Conservation (phyloP, 2,329 filamentous ascomycete genomes). For the Myotisia sp. region DNA sequence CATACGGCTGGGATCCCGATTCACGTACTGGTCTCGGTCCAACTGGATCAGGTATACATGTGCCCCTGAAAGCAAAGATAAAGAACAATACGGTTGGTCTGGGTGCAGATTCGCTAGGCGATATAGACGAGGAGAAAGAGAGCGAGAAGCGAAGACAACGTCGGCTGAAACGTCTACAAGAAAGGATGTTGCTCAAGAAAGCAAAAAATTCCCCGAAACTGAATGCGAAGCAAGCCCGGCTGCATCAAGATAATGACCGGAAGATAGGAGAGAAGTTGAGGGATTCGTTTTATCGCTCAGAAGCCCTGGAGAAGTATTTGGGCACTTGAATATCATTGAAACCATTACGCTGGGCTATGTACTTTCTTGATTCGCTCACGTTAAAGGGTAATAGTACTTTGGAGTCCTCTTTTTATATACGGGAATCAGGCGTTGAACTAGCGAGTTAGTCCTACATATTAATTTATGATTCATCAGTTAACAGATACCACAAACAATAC, state of each 20-base stretch:
- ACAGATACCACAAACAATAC: too few species aligned
- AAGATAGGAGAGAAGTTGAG: constrained; percentile 50
- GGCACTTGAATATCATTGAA: too few species aligned
- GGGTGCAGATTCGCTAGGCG: constrained; percentile 36
- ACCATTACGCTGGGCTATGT: too few species aligned
- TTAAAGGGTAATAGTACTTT: too few species aligned
- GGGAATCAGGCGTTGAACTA: too few species aligned
- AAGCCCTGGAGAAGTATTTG: constrained; percentile 65
- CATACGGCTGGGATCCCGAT: constrained; percentile 48
- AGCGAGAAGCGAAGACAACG: constrained; percentile 3
- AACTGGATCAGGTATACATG: constrained; percentile 54
- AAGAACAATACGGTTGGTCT: constrained; percentile 67
- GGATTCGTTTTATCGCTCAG: constrained; percentile 56
- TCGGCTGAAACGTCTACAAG: constrained; percentile 11
- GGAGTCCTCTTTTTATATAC: too few species aligned
- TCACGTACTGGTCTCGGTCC: constrained; percentile 55
- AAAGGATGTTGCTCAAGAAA: constrained; percentile 20
- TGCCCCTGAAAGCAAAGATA: constrained; percentile 55
- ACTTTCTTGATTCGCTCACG: too few species aligned
- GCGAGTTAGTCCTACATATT: too few species aligned
- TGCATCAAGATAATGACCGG: constrained; percentile 47
- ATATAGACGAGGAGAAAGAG: constrained; percentile 25
- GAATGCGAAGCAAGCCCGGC: constrained; percentile 56
- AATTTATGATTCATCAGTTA: too few species aligned
- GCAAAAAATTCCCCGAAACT: constrained; percentile 37